These are phyloP conservation scores for Fraxinus cuspidata DNA, from an alignment of 257 asterid genomes.

Conservation along the genomic window DNA sequence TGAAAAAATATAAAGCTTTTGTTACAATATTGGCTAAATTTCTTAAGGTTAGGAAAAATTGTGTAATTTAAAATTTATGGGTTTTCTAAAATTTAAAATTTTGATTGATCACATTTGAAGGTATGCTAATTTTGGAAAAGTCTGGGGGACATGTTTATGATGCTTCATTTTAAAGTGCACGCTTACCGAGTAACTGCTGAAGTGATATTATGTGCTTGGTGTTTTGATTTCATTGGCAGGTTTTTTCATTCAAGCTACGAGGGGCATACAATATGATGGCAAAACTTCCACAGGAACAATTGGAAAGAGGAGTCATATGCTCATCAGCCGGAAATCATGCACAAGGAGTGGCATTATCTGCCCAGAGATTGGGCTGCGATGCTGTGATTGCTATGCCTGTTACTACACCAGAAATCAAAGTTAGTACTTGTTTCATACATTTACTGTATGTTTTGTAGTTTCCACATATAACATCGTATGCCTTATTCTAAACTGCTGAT, in stretches of 20 bases:
- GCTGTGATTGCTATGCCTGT: conserved; percentile 93
- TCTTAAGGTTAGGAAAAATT: not conserved
- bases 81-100: not conserved
- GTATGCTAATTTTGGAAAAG: not conserved
- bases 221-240: conserved; percentile 38
- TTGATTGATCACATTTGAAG: not conserved
- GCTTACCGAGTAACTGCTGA: not conserved
- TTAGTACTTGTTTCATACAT: conserved; percentile 24
- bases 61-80: not conserved
- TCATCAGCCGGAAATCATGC: conserved; percentile 99
- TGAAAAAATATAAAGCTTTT: not conserved
- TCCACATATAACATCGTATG: not conserved
- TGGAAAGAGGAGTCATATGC: conserved; percentile 82
- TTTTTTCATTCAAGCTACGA: conserved; percentile 87
- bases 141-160: not conserved
- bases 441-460: not conserved
- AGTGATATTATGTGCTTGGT: not conserved
- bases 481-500: not conserved
- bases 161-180: not conserved
- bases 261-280: conserved; percentile 99
- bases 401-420: conserved; percentile 97
- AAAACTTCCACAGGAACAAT: conserved; percentile 71
- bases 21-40: not conserved
- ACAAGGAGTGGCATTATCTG: conserved; percentile 92
- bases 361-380: conserved; percentile 33